Percentiles rank a stretch among this genome's conserved stretches.
phyloP scores from a whole-genome alignment of 768 basidiomycete genomes.

The Leccinum imitatum region DNA sequence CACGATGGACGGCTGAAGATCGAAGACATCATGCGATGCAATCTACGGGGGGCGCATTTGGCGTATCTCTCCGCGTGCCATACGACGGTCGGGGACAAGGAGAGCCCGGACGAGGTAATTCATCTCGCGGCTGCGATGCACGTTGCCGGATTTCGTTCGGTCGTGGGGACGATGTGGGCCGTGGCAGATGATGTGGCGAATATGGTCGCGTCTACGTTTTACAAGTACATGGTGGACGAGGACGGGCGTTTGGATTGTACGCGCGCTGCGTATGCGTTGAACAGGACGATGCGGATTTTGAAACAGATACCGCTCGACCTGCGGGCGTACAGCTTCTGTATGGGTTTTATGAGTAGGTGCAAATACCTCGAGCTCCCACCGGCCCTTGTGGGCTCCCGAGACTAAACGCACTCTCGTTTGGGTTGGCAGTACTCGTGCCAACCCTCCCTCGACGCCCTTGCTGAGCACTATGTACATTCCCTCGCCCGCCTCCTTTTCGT shows the following conservation, averaged over 20 bases:
- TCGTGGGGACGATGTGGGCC: too few species aligned
- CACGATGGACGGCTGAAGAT: constrained; percentile 2
- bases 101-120: constrained; percentile 5
- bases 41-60: constrained; percentile 8
- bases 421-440: constrained; percentile 45
- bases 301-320: too few species aligned
- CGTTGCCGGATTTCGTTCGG: constrained; percentile 2
- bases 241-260: constrained; percentile 1
- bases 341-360: too few species aligned
- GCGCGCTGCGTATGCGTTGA: constrained; percentile 9
- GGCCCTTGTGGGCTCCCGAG: constrained; percentile 37
- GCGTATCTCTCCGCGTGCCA: constrained; percentile 27
- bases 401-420: constrained; percentile 44
- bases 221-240: constrained; percentile 8
- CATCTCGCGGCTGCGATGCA: constrained; percentile 30
- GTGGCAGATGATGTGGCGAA: too few species aligned
- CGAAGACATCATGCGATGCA: constrained; percentile 9
- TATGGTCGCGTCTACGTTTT: background rate
- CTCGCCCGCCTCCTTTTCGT: constrained; percentile 35
- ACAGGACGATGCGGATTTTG: constrained; percentile 2
- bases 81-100: constrained; percentile 20
- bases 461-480: constrained; percentile 64
- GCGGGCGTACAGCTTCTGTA: too few species aligned
- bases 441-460: constrained; percentile 35
- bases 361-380: constrained; percentile 31